Evolutionary conservation across 331 rosid genomes (phyloP).

Genomic region (Saraca asoca): DNA sequence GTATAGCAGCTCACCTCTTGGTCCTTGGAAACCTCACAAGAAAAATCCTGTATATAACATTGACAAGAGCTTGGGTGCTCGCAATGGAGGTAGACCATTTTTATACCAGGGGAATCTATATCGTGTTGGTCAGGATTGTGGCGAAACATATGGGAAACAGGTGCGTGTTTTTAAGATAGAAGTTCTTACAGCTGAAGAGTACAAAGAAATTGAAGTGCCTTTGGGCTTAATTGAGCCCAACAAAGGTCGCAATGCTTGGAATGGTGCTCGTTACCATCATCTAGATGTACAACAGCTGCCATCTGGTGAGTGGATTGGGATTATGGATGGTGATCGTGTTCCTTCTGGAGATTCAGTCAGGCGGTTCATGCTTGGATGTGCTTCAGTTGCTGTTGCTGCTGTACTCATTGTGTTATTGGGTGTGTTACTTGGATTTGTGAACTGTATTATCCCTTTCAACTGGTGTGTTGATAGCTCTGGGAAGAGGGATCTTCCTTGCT

Average conservation of each 20-base stretch:
- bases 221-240: constrained; percentile 63
- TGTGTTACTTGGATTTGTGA: constrained; percentile 78
- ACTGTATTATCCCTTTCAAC: constrained; percentile 78
- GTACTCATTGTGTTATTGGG: constrained; percentile 70
- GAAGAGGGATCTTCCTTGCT: constrained; percentile 53
- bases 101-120: constrained; percentile 69
- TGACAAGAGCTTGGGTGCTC: constrained; percentile 83
- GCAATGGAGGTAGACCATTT: constrained; percentile 98
- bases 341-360: constrained; percentile 81
- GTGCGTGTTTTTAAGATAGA: constrained; percentile 78
- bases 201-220: constrained; percentile 80
- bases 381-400: constrained; percentile 67
- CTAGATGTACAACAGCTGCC: constrained; percentile 81
- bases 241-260: constrained; percentile 94
- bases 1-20: constrained; percentile 84
- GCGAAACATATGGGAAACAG: constrained; percentile 84
- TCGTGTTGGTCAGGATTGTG: constrained; percentile 90
- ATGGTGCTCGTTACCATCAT: constrained; percentile 92
- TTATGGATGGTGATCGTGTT: constrained; percentile 96
- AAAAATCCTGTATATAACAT: constrained; percentile 76
- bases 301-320: constrained; percentile 87
- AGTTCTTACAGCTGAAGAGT: constrained; percentile 65
- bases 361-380: constrained; percentile 77
- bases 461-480: constrained; percentile 65
- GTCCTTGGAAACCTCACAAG: constrained; percentile 89